phyloP scores from a whole-genome alignment of 345 rosid genomes.

The Citrus hindsii region DNA sequence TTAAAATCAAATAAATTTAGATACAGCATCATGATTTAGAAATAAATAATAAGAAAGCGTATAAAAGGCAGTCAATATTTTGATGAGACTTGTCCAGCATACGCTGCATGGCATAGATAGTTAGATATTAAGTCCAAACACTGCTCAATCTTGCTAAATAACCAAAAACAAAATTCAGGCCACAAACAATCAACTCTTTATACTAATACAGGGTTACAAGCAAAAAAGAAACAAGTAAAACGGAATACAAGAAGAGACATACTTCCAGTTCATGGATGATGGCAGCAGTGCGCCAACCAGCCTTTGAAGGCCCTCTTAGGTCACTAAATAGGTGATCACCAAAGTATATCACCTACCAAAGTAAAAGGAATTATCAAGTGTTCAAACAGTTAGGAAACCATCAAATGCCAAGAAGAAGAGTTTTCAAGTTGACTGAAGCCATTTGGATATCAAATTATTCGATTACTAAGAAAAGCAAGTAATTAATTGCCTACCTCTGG shows the following conservation, averaged over 20 bases:
- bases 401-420: background rate
- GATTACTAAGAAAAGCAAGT: slow-evolving; percentile 9
- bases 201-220: background rate
- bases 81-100: background rate
- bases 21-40: background rate
- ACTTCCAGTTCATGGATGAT: slow-evolving; percentile 96
- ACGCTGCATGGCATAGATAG: background rate
- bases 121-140: background rate
- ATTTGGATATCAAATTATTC: slow-evolving; percentile 2
- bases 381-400: background rate
- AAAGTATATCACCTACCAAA: slow-evolving; percentile 80
- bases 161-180: background rate
- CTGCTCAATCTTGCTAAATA: background rate
- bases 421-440: background rate
- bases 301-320: slow-evolving; percentile 89
- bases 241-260: slow-evolving; percentile 17
- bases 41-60: background rate
- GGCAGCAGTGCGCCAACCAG: slow-evolving; percentile 99
- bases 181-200: background rate
- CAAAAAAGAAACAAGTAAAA: background rate
- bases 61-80: background rate
- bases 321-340: slow-evolving; percentile 99
- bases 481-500: slow-evolving; percentile 68
- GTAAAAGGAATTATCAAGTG: slow-evolving; percentile 7
- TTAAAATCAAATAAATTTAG: background rate